Percentiles rank a stretch among this genome's conserved stretches.
Conservation (phyloP, 768 basidiomycete species). For the Naganishia friedmannii region DNA sequence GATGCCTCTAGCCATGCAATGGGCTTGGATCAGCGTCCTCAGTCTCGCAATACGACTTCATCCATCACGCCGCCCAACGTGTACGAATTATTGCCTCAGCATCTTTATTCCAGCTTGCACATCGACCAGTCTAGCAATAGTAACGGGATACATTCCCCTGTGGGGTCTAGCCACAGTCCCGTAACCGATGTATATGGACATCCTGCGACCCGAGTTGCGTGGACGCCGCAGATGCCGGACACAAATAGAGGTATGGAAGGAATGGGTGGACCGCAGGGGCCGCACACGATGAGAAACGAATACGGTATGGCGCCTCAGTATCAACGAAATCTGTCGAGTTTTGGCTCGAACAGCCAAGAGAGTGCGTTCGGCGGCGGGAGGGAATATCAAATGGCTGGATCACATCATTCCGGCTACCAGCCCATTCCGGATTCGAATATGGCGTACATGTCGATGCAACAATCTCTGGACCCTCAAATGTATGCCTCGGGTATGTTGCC, state of each 20-base stretch:
- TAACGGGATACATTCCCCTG: constrained; percentile 9
- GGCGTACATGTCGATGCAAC: constrained; percentile 23
- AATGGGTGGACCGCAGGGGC: background rate
- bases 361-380: background rate
- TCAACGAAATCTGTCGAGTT: background rate
- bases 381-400: background rate
- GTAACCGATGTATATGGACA: background rate
- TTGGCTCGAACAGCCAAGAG: constrained; percentile 9
- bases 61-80: constrained; percentile 16
- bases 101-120: constrained; percentile 13
- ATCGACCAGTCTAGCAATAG: background rate
- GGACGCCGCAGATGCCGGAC: background rate
- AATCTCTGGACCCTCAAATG: constrained; percentile 4
- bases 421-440: constrained; percentile 16
- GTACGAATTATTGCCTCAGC: constrained; percentile 10
- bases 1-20: background rate
- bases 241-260: background rate
- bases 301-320: constrained; percentile 4
- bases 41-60: constrained; percentile 13
- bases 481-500: background rate
- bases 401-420: constrained; percentile 2
- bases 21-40: background rate
- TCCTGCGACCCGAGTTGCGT: background rate
- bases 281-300: background rate
- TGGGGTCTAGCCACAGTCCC: background rate